Evolutionary conservation across 2,329 filamentous ascomycete genomes (phyloP), one percentile per base, ranked within the genome.

Genomic region (Colletotrichum musae): DNA sequence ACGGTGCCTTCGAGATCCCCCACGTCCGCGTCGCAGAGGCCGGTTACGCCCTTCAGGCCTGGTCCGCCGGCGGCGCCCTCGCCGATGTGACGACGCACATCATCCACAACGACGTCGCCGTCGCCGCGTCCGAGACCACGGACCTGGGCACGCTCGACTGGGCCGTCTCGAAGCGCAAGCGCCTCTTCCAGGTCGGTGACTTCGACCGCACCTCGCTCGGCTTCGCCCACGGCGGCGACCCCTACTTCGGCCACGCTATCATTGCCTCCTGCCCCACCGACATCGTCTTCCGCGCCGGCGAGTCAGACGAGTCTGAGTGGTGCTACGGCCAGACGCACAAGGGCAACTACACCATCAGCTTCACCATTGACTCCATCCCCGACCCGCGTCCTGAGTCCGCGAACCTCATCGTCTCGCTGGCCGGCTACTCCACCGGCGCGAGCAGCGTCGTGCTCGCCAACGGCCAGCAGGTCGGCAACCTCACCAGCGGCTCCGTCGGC

Each of bases 11-110:
- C 71, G 73, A 74, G 13, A 81, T 87, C 64, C 69, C 75, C 4
- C 72, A 84, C 62, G 82, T 87, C 18, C 82, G 84, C 5, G 75
- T 77, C 1, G 84, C 80, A 0, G 75, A 76, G 0, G 84, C 80
- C 0, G 79, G 77, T 2, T 87, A 86, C 70, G 85, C 81, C 0
- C 72, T 87, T 1, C 84, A 86, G 63, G 85, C 85, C 1, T 87
- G 85, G 84, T 81, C 83, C 1, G 84, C 84, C 68, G 84, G 84
- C 64, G 82, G 81, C 28, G 72, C 70, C 7, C 76, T 86, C 15
- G 77, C 75, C 6, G 80, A 86, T 56, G 84, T 87, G 1, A 81
- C 81, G 15, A 86, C 84, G 1, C 80, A 80, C 24, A 79, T 84
- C 67, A 73, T 81, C 0, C 72, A 77, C 15, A 83, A 83, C 64